phyloP scores from a whole-genome alignment of 306 rosid genomes.

The Malus sylvestris region DNA sequence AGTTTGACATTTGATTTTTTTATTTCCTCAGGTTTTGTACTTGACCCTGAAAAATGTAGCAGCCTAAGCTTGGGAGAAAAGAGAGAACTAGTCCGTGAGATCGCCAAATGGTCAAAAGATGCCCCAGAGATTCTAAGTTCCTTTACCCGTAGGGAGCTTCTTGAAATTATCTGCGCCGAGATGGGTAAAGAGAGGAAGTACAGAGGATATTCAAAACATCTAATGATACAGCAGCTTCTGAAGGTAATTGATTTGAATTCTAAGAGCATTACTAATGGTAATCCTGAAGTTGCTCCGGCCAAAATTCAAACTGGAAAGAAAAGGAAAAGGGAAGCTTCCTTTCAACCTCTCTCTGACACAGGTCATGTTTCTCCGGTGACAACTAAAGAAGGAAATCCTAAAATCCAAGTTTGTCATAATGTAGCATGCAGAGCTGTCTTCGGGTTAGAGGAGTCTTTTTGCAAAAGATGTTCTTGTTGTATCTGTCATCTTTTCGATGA shows the following conservation, averaged over 20 bases:
- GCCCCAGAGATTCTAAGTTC: constrained; percentile 62
- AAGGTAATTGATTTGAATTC: constrained; percentile 56
- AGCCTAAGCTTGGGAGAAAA: constrained; percentile 59
- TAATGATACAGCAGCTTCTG: constrained; percentile 71
- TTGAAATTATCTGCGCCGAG: constrained; percentile 77
- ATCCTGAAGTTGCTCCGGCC: constrained; percentile 21
- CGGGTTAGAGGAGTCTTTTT: constrained; percentile 54
- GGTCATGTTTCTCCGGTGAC: constrained; percentile 25
- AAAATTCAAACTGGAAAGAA: constrained; percentile 43
- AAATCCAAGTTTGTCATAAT: constrained; percentile 53
- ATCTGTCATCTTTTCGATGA: constrained; percentile 72
- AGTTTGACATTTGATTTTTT: not conserved
- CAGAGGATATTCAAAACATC: constrained; percentile 69
- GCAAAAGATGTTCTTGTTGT: constrained; percentile 94
- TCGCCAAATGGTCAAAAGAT: constrained; percentile 55
- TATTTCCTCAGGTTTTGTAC: constrained; percentile 39
- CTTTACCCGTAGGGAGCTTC: constrained; percentile 74
- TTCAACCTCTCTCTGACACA: constrained; percentile 24
- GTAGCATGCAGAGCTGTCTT: constrained; percentile 72
- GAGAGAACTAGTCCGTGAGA: constrained; percentile 58
- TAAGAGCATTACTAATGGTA: constrained; percentile 22
- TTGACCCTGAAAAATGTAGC: constrained; percentile 55
- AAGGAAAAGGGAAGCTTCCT: constrained; percentile 39
- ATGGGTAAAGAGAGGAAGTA: constrained; percentile 87
- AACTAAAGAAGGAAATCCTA: constrained; percentile 34